These are phyloP conservation scores for Pythium aristosporum DNA, from an alignment of 352 stramenopile genomes.

Conservation along the genomic window DNA sequence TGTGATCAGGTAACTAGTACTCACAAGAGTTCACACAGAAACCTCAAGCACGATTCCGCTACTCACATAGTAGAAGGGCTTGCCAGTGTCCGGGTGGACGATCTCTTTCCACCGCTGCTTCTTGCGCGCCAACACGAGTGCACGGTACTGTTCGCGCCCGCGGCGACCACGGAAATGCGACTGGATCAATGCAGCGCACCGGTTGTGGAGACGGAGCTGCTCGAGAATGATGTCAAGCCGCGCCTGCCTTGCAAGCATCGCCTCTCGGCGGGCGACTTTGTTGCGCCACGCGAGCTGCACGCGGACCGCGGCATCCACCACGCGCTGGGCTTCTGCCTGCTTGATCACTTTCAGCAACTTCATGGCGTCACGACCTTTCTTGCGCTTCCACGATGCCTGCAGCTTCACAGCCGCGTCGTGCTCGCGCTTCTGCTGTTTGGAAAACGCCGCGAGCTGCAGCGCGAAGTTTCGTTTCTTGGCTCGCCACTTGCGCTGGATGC, in stretches of 20 bases:
- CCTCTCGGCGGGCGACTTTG: slow-evolving; percentile 33
- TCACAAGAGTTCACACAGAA: neutral
- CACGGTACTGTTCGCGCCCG: slow-evolving; percentile 60
- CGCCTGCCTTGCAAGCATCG: slow-evolving; percentile 30
- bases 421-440: slow-evolving; percentile 34
- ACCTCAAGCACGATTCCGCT: neutral
- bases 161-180: slow-evolving; percentile 67
- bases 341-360: slow-evolving; percentile 42
- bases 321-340: slow-evolving; percentile 37
- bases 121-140: slow-evolving; percentile 51
- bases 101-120: slow-evolving; percentile 92
- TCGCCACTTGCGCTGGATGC: slow-evolving; percentile 60
- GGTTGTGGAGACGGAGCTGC: slow-evolving; percentile 58
- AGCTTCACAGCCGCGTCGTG: slow-evolving; percentile 49
- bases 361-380: slow-evolving; percentile 40
- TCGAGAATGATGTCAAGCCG: slow-evolving; percentile 41
- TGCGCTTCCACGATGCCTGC: slow-evolving; percentile 59
- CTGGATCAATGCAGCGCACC: slow-evolving; percentile 74
- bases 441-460: slow-evolving; percentile 42
- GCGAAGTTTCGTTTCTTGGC: slow-evolving; percentile 39
- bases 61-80: slow-evolving; percentile 90
- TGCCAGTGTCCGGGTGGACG: slow-evolving; percentile 64
- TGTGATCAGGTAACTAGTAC: neutral
- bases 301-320: slow-evolving; percentile 33
- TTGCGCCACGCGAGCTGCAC: slow-evolving; percentile 57